Evolutionary conservation across 225 moss, liverwort and hornwort species (phyloP).

Genomic region (Asterella californica): DNA sequence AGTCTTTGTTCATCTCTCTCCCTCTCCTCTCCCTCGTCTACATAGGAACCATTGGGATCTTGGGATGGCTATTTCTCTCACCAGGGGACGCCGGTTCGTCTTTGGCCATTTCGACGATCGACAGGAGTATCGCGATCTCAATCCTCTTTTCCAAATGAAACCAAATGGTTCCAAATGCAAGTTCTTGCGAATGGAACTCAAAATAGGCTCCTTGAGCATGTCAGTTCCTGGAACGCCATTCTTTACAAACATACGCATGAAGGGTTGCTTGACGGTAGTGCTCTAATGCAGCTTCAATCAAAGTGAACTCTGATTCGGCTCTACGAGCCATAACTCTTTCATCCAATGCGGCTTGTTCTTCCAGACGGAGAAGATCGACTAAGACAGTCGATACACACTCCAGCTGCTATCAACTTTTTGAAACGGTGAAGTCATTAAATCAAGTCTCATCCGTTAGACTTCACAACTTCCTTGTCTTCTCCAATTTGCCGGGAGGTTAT

Average conservation of each 20-base stretch:
- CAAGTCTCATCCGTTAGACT: conserved; percentile 1
- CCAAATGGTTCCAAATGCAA: neutral
- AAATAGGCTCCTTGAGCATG: neutral
- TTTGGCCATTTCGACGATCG: conserved; percentile 24
- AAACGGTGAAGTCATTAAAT: neutral
- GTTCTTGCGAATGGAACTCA: neutral
- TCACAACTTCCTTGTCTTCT: neutral
- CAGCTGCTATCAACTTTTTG: neutral
- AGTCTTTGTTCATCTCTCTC: neutral
- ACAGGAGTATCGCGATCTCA: neutral
- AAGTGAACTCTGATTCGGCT: neutral
- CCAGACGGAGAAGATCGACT: neutral
- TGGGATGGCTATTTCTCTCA: neutral
- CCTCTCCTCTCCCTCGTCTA: neutral
- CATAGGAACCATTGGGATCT: neutral
- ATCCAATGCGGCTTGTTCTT: neutral
- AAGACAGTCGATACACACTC: neutral
- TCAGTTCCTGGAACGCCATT: conserved; percentile 6
- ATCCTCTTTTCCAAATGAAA: neutral
- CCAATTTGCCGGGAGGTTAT: neutral
- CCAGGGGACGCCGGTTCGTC: conserved; percentile 38
- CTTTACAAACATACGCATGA: neutral
- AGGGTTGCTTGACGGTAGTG: neutral
- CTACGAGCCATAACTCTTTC: neutral
- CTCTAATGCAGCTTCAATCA: neutral